Evolutionary conservation across 78 protist species (phyloP).

Genomic region (Trichosphaerium sp.): DNA sequence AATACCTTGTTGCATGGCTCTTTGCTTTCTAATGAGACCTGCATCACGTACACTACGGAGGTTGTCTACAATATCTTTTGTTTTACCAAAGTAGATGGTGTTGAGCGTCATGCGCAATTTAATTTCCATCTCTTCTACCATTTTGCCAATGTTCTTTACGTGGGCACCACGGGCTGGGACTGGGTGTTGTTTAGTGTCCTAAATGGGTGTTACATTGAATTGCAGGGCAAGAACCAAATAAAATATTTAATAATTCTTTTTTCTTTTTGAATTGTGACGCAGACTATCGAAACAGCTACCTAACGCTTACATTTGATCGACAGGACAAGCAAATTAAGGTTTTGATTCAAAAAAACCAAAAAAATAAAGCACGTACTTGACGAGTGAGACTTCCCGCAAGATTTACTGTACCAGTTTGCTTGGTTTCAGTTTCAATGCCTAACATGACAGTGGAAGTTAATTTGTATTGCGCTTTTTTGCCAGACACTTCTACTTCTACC

Average conservation of each 20-base stretch:
- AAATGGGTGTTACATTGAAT: too few relatives aligned
- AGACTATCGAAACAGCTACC: too few relatives aligned
- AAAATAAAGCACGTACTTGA: constrained; percentile 7
- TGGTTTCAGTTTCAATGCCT: constrained; percentile 51
- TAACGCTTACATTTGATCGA: background rate
- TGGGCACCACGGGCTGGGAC: constrained; percentile 55
- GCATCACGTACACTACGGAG: constrained; percentile 19
- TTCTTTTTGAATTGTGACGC: too few relatives aligned
- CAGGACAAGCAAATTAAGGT: background rate
- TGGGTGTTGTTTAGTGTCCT: constrained; percentile 43
- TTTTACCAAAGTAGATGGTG: constrained; percentile 88
- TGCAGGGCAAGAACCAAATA: too few relatives aligned
- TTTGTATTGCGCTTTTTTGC: constrained; percentile 55
- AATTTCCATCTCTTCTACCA: constrained; percentile 91
- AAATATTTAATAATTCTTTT: too few relatives aligned
- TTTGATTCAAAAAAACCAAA: background rate
- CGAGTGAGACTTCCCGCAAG: constrained; percentile 78
- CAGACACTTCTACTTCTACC: constrained; percentile 61
- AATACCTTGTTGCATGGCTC: too few relatives aligned
- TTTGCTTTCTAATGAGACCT: too few relatives aligned
- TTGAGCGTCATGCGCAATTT: constrained; percentile 72
- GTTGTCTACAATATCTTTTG: constrained; percentile 69
- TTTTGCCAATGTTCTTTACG: constrained; percentile 83
- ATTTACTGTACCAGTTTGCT: constrained; percentile 45
- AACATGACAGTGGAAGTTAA: constrained; percentile 91